These are phyloP conservation scores for Suhomyces terraborum DNA, from an alignment of 1,139 yeast genomes.

Conservation along the genomic window DNA sequence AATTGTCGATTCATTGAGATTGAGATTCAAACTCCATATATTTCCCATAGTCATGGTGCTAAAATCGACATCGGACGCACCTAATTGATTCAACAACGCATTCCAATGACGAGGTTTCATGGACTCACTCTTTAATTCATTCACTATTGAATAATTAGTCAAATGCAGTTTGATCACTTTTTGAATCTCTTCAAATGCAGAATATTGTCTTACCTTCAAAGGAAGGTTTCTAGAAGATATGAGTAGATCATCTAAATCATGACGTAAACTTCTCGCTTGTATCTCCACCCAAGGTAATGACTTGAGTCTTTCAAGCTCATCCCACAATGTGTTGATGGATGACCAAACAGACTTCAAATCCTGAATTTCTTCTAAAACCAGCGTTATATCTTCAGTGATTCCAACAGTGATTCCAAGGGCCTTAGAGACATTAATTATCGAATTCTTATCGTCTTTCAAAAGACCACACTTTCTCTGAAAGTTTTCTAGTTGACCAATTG, in stretches of 20 bases:
- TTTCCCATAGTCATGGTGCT: conserved; percentile 52
- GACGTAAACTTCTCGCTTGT: conserved; percentile 50
- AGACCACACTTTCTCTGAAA: conserved; percentile 40
- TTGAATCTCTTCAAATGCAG: conserved; percentile 66
- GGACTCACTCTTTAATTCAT: conserved; percentile 57
- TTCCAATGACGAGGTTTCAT: conserved; percentile 74
- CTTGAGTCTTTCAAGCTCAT: conserved; percentile 48
- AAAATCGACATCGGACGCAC: conserved; percentile 19
- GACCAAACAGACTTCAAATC: conserved; percentile 70
- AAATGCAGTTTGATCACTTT: conserved; percentile 43
- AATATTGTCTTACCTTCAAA: conserved; percentile 61
- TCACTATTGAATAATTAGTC: conserved; percentile 41
- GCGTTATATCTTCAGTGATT: conserved; percentile 25
- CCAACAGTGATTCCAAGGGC: conserved; percentile 44
- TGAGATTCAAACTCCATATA: conserved; percentile 60
- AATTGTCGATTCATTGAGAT: conserved; percentile 47
- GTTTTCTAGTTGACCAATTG: conserved; percentile 46
- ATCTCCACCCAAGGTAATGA: conserved; percentile 53
- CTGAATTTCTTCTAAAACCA: conserved; percentile 50
- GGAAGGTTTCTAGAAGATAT: conserved; percentile 56
- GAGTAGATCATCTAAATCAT: conserved; percentile 54
- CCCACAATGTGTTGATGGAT: conserved; percentile 58
- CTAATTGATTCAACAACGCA: conserved; percentile 41
- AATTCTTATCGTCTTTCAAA: conserved; percentile 21
- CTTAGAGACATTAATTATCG: conserved; percentile 44